Percentiles rank a stretch among this genome's conserved stretches.
Conservation (phyloP, 2,329 filamentous ascomycete species). For the Neofusicoccum kwambonambiense region DNA sequence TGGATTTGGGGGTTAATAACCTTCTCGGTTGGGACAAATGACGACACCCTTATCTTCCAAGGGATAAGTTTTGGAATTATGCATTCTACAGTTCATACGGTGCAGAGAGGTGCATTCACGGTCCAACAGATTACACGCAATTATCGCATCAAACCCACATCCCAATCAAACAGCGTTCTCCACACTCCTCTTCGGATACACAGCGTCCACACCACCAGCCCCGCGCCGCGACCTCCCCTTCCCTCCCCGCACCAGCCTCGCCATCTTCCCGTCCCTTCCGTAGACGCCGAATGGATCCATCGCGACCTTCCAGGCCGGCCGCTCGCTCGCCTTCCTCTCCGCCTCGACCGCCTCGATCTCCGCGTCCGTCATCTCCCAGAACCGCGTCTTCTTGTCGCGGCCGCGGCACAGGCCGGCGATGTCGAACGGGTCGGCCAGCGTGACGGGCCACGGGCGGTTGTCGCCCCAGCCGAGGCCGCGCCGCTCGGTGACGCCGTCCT, state of each 20-base stretch:
- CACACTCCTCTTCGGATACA: background rate
- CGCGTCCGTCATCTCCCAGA: slow-evolving; percentile 38
- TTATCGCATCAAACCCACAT: background rate
- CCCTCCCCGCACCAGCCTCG: background rate
- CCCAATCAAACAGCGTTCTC: background rate
- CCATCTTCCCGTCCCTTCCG: slow-evolving; percentile 31
- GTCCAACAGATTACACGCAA: too few relatives aligned
- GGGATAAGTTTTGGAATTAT: too few relatives aligned
- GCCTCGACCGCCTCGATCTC: slow-evolving; percentile 29
- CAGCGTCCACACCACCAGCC: background rate
- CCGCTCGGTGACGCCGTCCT: slow-evolving; percentile 43
- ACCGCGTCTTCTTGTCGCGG: slow-evolving; percentile 34
- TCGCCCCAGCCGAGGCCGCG: slow-evolving; percentile 52
- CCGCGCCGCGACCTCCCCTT: slow-evolving; percentile 18
- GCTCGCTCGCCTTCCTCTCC: slow-evolving; percentile 30
- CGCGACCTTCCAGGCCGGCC: slow-evolving; percentile 21
- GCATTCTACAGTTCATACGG: too few relatives aligned
- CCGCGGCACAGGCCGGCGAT: slow-evolving; percentile 32
- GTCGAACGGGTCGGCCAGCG: slow-evolving; percentile 38
- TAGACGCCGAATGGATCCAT: slow-evolving; percentile 34
- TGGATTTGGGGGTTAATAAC: too few relatives aligned
- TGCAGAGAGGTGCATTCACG: too few relatives aligned
- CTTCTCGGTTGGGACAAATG: too few relatives aligned
- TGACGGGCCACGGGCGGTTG: slow-evolving; percentile 45
- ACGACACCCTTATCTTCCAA: too few relatives aligned